Evolutionary conservation across 1,284 basidiomycete species (phyloP).

Genomic region (Pseudomicrostroma phylloplanum): DNA sequence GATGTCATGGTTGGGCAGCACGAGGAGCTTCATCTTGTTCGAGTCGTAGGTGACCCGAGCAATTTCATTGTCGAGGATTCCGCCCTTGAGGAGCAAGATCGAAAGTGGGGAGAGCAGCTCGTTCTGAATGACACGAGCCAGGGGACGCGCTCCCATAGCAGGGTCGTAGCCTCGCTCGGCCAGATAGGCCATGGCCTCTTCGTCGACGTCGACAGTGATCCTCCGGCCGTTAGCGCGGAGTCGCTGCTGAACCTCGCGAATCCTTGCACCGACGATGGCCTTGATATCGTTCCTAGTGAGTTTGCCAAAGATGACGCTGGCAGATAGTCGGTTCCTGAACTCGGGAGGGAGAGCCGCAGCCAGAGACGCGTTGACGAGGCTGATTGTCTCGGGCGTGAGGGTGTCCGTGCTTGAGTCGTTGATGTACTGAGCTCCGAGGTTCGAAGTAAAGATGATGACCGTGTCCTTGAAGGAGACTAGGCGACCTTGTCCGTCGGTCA

Average conservation of each 20-base stretch:
- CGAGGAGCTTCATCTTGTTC: slow-evolving; percentile 69
- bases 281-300: slow-evolving; percentile 55
- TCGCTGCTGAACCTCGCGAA: slow-evolving; percentile 64
- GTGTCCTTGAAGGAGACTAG: slow-evolving; percentile 73
- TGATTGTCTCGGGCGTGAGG: slow-evolving; percentile 53
- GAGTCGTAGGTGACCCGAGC: slow-evolving; percentile 75
- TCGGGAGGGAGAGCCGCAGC: slow-evolving; percentile 57
- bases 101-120: slow-evolving; percentile 90
- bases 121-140: slow-evolving; percentile 84
- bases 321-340: slow-evolving; percentile 57
- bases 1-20: slow-evolving; percentile 72
- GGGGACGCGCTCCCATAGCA: slow-evolving; percentile 65
- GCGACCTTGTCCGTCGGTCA: slow-evolving; percentile 63
- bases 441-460: slow-evolving; percentile 88
- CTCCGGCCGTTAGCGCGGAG: slow-evolving; percentile 67
- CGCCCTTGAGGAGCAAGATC: slow-evolving; percentile 75
- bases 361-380: slow-evolving; percentile 55
- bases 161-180: slow-evolving; percentile 55
- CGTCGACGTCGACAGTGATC: slow-evolving; percentile 70
- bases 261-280: slow-evolving; percentile 56
- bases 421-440: slow-evolving; percentile 61
- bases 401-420: slow-evolving; percentile 54
- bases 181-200: slow-evolving; percentile 72
- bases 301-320: slow-evolving; percentile 58
- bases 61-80: slow-evolving; percentile 68